Evolutionary conservation across 2,329 filamentous ascomycete species (phyloP).

Genomic region (Cladosporium sphaerospermum): DNA sequence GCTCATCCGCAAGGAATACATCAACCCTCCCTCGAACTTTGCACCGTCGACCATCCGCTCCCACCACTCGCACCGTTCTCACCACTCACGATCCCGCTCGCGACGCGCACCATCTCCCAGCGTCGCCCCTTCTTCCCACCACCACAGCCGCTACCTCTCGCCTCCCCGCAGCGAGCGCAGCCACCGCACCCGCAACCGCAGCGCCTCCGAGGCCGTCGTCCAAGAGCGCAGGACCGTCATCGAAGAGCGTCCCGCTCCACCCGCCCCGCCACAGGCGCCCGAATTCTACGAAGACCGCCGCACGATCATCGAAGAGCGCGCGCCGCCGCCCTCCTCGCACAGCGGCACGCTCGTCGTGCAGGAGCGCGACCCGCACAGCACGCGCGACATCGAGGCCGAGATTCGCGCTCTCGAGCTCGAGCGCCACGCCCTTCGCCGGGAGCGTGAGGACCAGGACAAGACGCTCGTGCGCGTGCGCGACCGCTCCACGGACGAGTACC

Average conservation of each 20-base stretch:
- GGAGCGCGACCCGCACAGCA: conserved; percentile 40
- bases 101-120: conserved; percentile 3
- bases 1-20: conserved; percentile 32
- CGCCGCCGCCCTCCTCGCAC: conserved; percentile 8
- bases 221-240: conserved; percentile 26
- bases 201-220: conserved; percentile 21
- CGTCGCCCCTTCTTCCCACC: background rate
- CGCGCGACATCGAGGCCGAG: conserved; percentile 65
- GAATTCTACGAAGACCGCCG: conserved; percentile 27
- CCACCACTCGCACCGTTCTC: conserved; percentile 1
- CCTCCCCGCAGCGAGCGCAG: conserved; percentile 13
- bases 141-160: conserved; percentile 5
- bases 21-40: conserved; percentile 33
- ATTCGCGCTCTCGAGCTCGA: conserved; percentile 66
- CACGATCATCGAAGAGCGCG: conserved; percentile 27
- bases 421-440: conserved; percentile 51
- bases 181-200: conserved; percentile 18
- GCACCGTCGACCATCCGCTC: conserved; percentile 1
- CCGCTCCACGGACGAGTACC: conserved; percentile 43
- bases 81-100: conserved; percentile 9
- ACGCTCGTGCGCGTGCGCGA: conserved; percentile 39
- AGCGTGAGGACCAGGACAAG: conserved; percentile 41
- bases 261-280: conserved; percentile 18
- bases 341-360: conserved; percentile 40
- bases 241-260: conserved; percentile 19